These are phyloP conservation scores for Kuraishia floccosa DNA, from an alignment of 805 yeast genomes.

Conservation along the genomic window DNA sequence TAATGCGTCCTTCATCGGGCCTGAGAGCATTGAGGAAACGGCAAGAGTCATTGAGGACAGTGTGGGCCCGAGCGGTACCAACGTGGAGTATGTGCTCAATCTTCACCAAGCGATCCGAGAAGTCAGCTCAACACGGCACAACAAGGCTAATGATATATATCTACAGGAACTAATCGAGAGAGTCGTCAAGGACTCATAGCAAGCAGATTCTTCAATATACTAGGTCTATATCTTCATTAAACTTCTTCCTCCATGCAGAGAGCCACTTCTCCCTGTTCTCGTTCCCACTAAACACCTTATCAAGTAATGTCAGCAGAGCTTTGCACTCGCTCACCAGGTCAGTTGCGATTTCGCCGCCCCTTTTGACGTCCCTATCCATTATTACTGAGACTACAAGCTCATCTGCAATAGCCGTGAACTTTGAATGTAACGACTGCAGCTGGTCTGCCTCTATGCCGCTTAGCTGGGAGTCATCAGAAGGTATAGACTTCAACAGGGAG, in stretches of 20 bases:
- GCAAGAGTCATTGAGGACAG: slow-evolving; percentile 47
- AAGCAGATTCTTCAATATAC: too few species aligned
- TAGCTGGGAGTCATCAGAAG: slow-evolving; percentile 20
- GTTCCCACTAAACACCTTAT: slow-evolving; percentile 33
- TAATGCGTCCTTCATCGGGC: slow-evolving; percentile 79
- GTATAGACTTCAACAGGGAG: slow-evolving; percentile 48
- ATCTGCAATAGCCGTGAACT: slow-evolving; percentile 38
- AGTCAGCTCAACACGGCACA: slow-evolving; percentile 19
- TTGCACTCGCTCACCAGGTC: slow-evolving; percentile 11
- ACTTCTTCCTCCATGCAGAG: slow-evolving; percentile 39
- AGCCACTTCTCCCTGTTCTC: slow-evolving; percentile 50
- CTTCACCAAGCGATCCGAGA: slow-evolving; percentile 38
- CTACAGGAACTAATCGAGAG: slow-evolving; percentile 14
- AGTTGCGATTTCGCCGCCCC: slow-evolving; percentile 15
- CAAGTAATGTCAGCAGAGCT: slow-evolving; percentile 25
- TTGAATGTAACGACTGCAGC: slow-evolving; percentile 29
- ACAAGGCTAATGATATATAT: slow-evolving; percentile 25
- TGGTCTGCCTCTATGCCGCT: slow-evolving; percentile 23
- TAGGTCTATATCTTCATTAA: too few species aligned
- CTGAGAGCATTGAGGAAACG: slow-evolving; percentile 48
- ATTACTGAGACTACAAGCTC: slow-evolving; percentile 47
- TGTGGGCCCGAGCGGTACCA: slow-evolving; percentile 75
- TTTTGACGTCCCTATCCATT: slow-evolving; percentile 27
- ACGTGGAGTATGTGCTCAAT: slow-evolving; percentile 54
- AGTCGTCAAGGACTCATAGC: background rate